These are phyloP conservation scores for Blastocystis sp. DNA, from an alignment of 352 stramenopile genomes.

Conservation along the genomic window DNA sequence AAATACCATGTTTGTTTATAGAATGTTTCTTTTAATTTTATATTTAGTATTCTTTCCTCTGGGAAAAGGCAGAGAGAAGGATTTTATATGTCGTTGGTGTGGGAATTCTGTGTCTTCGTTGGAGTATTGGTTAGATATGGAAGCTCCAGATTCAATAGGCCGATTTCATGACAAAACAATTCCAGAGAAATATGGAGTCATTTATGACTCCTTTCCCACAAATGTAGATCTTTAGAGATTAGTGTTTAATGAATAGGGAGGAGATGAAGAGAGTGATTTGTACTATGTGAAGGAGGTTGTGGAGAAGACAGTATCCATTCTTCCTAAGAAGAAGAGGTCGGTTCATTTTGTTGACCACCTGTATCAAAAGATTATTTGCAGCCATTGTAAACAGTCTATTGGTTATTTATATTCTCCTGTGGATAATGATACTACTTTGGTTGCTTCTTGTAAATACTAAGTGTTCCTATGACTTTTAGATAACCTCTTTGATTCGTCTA, in stretches of 20 bases:
- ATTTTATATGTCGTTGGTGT: background rate
- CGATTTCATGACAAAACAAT: background rate
- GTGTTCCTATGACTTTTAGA: background rate
- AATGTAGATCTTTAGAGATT: background rate
- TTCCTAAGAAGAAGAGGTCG: constrained; percentile 5
- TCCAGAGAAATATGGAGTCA: background rate
- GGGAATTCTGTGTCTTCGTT: background rate
- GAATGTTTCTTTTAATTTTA: background rate
- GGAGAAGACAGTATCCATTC: constrained; percentile 6
- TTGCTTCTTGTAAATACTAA: background rate
- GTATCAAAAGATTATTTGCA: constrained; percentile 16
- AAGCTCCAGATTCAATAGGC: constrained; percentile 4
- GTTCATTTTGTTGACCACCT: background rate
- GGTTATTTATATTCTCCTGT: constrained; percentile 30
- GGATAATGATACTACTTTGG: background rate
- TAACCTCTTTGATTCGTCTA: background rate
- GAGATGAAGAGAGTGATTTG: background rate
- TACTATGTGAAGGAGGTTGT: constrained; percentile 25
- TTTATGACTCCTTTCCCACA: constrained; percentile 14
- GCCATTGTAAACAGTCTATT: background rate
- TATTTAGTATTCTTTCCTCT: background rate
- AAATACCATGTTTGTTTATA: constrained; percentile 31
- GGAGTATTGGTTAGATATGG: background rate
- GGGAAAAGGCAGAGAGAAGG: background rate
- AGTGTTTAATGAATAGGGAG: background rate